Percentiles rank a stretch among this genome's conserved stretches.
phyloP scores from a whole-genome alignment of 1,284 basidiomycete genomes.

The Cystobasidium sp. region DNA sequence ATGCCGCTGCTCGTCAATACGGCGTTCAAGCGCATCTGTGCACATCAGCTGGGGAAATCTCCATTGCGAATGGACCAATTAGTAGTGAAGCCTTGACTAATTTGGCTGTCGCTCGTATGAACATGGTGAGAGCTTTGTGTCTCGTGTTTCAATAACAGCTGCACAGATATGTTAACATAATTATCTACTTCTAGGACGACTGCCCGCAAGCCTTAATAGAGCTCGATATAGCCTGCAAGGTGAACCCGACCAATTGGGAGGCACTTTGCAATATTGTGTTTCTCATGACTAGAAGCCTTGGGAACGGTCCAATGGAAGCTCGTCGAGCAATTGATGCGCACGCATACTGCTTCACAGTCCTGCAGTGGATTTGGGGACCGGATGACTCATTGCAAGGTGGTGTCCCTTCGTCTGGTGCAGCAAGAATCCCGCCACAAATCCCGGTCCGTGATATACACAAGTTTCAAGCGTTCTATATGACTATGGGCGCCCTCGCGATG shows the following conservation, averaged over 20 bases:
- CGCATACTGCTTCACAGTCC: not conserved
- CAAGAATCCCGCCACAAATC: not conserved
- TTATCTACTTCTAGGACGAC: not conserved
- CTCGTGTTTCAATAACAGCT: not conserved
- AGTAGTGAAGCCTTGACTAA: constrained; percentile 17
- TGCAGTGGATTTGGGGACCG: not conserved
- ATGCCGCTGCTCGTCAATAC: not conserved
- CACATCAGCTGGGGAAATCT: not conserved
- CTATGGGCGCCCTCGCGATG: not conserved
- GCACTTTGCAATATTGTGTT: constrained; percentile 3
- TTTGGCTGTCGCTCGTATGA: constrained; percentile 15
- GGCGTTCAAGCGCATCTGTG: constrained; percentile 4
- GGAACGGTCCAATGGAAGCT: not conserved
- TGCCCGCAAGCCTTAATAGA: not conserved
- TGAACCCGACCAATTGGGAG: not conserved
- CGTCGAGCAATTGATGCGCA: not conserved
- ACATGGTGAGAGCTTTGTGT: constrained; percentile 3
- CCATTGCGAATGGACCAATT: not conserved
- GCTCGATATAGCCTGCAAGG: constrained; percentile 5
- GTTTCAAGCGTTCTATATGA: constrained; percentile 3
- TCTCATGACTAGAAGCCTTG: not conserved
- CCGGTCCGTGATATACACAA: not conserved
- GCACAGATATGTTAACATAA: not conserved
- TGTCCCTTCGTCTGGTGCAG: not conserved
- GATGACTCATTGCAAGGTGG: not conserved